Evolutionary conservation across 768 basidiomycete genomes (phyloP).

Genomic region (Tylopilus balloui): DNA sequence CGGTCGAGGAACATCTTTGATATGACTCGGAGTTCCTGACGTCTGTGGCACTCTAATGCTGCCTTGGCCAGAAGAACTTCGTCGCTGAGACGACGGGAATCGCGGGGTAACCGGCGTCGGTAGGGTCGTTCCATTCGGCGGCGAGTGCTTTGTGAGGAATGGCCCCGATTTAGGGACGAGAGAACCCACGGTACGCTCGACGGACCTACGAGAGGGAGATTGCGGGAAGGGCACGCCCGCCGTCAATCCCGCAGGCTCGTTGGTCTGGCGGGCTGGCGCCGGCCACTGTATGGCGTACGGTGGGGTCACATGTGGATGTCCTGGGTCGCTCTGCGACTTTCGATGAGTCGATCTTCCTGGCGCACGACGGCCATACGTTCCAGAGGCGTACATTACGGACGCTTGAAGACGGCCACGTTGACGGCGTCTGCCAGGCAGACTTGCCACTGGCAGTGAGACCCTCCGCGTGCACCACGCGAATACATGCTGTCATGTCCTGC

Average conservation of each 20-base stretch:
- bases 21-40: constrained; percentile 8
- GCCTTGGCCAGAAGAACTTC: constrained; percentile 18
- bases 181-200: constrained; percentile 16
- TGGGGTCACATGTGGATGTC: constrained; percentile 15
- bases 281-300: constrained; percentile 27
- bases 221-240: constrained; percentile 1
- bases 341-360: constrained; percentile 12
- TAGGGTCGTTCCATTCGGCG: neutral
- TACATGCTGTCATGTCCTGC: no score
- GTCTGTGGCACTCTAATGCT: constrained; percentile 15
- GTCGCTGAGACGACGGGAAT: constrained; percentile 17
- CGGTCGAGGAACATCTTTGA: constrained; percentile 20
- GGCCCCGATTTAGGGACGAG: constrained; percentile 10
- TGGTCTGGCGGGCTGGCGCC: constrained; percentile 21
- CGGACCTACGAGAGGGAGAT: constrained; percentile 20
- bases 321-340: constrained; percentile 24
- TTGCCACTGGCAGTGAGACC: no score
- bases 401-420: neutral
- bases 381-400: constrained; percentile 14
- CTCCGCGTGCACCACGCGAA: no score
- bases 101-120: constrained; percentile 17
- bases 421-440: neutral
- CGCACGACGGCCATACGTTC: constrained; percentile 2
- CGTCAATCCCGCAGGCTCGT: constrained; percentile 20
- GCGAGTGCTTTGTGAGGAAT: constrained; percentile 8